Percentiles rank a stretch among this genome's conserved stretches.
Evolutionary conservation across 202 grass and related monocot species (phyloP).

Genomic region (Zizania palustris): DNA sequence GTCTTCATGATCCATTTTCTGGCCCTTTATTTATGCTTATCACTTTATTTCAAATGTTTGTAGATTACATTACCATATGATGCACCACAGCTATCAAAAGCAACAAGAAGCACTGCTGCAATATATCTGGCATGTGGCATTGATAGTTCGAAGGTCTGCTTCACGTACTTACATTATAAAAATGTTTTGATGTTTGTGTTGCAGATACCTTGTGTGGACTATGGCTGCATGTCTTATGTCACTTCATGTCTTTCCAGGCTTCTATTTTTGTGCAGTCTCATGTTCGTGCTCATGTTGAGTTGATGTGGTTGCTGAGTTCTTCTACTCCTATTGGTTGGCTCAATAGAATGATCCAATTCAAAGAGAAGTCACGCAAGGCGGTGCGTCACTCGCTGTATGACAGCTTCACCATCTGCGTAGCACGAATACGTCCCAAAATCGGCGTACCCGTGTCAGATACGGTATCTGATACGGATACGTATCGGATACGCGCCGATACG

Average conservation of each 20-base stretch:
- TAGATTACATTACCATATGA: constrained; percentile 97
- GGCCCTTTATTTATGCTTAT: constrained; percentile 27
- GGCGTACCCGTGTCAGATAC: no score
- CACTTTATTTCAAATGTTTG: constrained; percentile 24
- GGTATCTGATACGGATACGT: no score
- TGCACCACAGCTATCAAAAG: constrained; percentile 69
- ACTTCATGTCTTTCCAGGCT: constrained; percentile 58
- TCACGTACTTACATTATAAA: constrained; percentile 13
- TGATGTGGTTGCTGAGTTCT: constrained; percentile 99
- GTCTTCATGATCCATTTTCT: constrained; percentile 4
- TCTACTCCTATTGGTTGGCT: constrained; percentile 94
- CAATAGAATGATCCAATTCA: constrained; percentile 98
- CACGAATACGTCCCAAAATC: no score
- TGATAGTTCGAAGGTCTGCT: constrained; percentile 80
- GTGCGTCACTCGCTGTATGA: constrained; percentile 92
- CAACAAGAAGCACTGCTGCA: constrained; percentile 95
- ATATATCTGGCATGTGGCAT: constrained; percentile 94
- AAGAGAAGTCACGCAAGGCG: constrained; percentile 99
- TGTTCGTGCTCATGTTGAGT: constrained; percentile 93
- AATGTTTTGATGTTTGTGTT: constrained; percentile 19
- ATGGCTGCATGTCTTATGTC: constrained; percentile 18
- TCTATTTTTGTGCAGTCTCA: constrained; percentile 97
- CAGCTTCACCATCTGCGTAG: constrained; percentile 59
- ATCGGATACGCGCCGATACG: no score
- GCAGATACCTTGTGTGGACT: neutral